A percentile compares a stretch with the other conserved stretches of the same genome.
These are phyloP conservation scores for Backusella psychrophila DNA, from an alignment of 192 early-diverging fungal species.

Conservation along the genomic window DNA sequence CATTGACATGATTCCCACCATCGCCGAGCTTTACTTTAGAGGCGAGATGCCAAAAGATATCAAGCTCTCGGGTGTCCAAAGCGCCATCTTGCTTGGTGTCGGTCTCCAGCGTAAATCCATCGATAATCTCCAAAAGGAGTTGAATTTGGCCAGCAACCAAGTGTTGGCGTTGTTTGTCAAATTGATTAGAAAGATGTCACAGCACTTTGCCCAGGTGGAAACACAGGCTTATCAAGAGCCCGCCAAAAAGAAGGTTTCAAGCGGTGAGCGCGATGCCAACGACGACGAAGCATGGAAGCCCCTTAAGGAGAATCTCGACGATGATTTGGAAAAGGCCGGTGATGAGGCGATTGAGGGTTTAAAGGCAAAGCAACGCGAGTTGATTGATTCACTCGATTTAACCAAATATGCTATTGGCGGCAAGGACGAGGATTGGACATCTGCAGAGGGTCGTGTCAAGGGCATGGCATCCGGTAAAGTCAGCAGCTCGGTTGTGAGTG, in stretches of 20 bases:
- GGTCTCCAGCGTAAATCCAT: conserved; percentile 93
- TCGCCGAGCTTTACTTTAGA: conserved; percentile 81
- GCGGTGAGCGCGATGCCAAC: conserved; percentile 43
- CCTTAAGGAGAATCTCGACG: conserved; percentile 66
- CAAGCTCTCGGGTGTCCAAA: conserved; percentile 83
- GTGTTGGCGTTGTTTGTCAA: conserved; percentile 95
- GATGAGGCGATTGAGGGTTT: conserved; percentile 65
- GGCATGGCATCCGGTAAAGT: conserved; percentile 44
- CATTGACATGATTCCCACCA: conserved; percentile 82
- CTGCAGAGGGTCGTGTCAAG: conserved; percentile 62
- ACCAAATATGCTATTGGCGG: conserved; percentile 71
- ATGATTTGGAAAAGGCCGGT: conserved; percentile 85
- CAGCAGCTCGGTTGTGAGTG: conserved; percentile 65
- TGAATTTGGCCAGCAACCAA: conserved; percentile 79
- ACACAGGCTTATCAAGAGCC: conserved; percentile 44
- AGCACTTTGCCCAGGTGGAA: conserved; percentile 64
- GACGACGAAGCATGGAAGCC: conserved; percentile 91
- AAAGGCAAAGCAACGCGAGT: conserved; percentile 70
- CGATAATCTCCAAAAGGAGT: conserved; percentile 85
- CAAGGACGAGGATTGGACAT: conserved; percentile 69
- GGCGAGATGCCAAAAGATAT: conserved; percentile 56
- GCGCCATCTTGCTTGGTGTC: conserved; percentile 80
- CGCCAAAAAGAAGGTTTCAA: not conserved
- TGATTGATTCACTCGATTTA: conserved; percentile 77
- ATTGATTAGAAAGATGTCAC: conserved; percentile 81